Percentiles rank a stretch among this genome's conserved stretches.
Conservation (phyloP, 1,284 basidiomycete genomes). For the Gymnopus androsaceus region DNA sequence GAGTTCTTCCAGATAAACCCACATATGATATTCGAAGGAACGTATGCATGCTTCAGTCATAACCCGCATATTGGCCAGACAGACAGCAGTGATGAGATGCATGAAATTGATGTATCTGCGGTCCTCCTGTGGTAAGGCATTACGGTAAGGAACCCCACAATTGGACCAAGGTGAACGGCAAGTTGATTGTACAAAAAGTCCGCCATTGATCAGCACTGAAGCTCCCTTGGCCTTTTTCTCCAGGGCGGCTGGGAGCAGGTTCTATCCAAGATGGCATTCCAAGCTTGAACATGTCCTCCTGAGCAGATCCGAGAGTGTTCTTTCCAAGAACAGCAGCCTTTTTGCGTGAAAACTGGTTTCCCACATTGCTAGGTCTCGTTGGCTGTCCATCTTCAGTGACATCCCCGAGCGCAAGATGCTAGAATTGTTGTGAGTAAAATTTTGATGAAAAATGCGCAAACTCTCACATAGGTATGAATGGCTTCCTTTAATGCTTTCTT, state of each 20-base stretch:
- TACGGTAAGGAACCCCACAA: conserved; percentile 34
- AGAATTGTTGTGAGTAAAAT: too few relatives aligned
- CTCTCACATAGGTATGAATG: too few relatives aligned
- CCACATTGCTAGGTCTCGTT: background rate
- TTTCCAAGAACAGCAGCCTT: conserved; percentile 28
- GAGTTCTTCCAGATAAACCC: conserved; percentile 30
- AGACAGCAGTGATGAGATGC: conserved; percentile 36
- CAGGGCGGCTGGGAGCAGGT: conserved; percentile 31
- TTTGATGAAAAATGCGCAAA: too few relatives aligned
- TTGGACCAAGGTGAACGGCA: conserved; percentile 34
- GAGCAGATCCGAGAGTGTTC: conserved; percentile 25
- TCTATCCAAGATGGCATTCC: conserved; percentile 33
- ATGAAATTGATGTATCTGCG: conserved; percentile 35
- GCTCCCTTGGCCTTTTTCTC: conserved; percentile 32
- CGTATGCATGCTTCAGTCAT: conserved; percentile 22
- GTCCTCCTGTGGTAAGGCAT: too few relatives aligned
- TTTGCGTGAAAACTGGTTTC: conserved; percentile 2
- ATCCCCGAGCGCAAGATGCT: background rate
- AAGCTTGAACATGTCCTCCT: conserved; percentile 29
- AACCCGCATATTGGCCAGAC: conserved; percentile 27
- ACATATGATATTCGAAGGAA: conserved; percentile 31
- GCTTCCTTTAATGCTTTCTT: too few relatives aligned
- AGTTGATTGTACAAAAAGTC: conserved; percentile 28
- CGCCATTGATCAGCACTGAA: conserved; percentile 42
- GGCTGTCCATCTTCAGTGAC: conserved; percentile 1